These are phyloP conservation scores for Aspergillus campestris DNA, from an alignment of 495 filamentous ascomycete species.

Conservation along the genomic window DNA sequence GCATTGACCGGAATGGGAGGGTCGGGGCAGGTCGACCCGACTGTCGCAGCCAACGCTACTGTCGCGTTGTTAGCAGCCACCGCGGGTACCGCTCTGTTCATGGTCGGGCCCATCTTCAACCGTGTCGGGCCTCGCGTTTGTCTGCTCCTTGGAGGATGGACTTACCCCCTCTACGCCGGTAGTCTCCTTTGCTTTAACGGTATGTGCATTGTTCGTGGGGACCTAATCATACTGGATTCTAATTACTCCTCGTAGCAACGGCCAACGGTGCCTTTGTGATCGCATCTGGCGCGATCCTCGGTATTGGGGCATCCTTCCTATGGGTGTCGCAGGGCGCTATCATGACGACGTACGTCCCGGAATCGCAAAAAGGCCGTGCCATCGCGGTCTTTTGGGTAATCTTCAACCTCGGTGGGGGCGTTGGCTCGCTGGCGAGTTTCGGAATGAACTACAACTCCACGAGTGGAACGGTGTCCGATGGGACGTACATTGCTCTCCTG, in stretches of 20 bases:
- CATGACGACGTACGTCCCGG: slow-evolving; percentile 46
- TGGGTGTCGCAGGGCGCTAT: slow-evolving; percentile 50
- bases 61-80: slow-evolving; percentile 33
- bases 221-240: background rate
- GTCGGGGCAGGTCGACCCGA: slow-evolving; percentile 39
- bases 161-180: slow-evolving; percentile 34
- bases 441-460: slow-evolving; percentile 39
- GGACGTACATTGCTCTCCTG: slow-evolving; percentile 43
- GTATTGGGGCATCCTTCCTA: slow-evolving; percentile 41
- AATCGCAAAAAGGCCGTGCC: slow-evolving; percentile 40
- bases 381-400: slow-evolving; percentile 48
- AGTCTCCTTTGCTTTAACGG: slow-evolving; percentile 34
- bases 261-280: slow-evolving; percentile 69
- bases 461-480: slow-evolving; percentile 35
- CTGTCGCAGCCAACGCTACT: slow-evolving; percentile 34
- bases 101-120: slow-evolving; percentile 36
- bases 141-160: slow-evolving; percentile 35
- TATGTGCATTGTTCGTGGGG: slow-evolving; percentile 2
- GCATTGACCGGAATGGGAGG: slow-evolving; percentile 51
- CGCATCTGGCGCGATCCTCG: slow-evolving; percentile 48
- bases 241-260: slow-evolving; percentile 47
- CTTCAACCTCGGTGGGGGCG: slow-evolving; percentile 44
- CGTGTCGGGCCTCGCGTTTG: slow-evolving; percentile 32
- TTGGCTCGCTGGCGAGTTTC: slow-evolving; percentile 42
- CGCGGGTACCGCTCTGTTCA: slow-evolving; percentile 32